Evolutionary conservation across 1,139 yeast genomes (phyloP).

Genomic region (Yamadazyma dushanensis): DNA sequence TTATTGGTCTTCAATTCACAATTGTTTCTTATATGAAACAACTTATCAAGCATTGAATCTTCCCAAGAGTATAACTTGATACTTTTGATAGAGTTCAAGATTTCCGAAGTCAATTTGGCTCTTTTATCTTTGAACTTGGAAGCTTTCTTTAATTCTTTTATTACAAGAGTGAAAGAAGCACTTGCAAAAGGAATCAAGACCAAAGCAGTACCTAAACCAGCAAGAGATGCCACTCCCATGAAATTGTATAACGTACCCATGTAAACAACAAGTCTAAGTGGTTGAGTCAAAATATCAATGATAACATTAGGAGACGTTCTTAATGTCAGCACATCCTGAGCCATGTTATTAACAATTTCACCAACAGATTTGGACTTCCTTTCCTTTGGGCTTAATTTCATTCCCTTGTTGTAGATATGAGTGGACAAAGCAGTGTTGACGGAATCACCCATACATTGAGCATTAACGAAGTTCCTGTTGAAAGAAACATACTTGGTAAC

Average conservation of each 20-base stretch:
- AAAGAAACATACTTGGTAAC: constrained; percentile 26
- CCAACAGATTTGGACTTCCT: constrained; percentile 41
- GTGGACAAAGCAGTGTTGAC: constrained; percentile 28
- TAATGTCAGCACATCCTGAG: constrained; percentile 35
- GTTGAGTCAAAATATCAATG: constrained; percentile 29
- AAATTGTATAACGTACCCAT: constrained; percentile 28
- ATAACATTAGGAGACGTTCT: constrained; percentile 24
- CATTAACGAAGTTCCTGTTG: constrained; percentile 24
- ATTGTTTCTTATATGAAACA: constrained; percentile 35
- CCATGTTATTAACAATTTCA: constrained; percentile 39
- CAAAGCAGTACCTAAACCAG: constrained; percentile 34
- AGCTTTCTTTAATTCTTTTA: constrained; percentile 23
- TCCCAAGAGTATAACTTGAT: constrained; percentile 45
- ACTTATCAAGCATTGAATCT: constrained; percentile 35
- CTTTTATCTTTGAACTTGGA: constrained; percentile 38
- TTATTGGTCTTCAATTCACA: constrained; percentile 31
- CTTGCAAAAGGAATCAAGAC: constrained; percentile 36
- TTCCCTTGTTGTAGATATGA: constrained; percentile 34
- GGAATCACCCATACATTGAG: constrained; percentile 19
- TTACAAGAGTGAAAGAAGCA: constrained; percentile 29
- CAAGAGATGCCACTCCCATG: constrained; percentile 35
- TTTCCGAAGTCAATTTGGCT: constrained; percentile 39
- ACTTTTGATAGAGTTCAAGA: constrained; percentile 39
- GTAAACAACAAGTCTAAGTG: constrained; percentile 30
- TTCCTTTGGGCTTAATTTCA: constrained; percentile 37